Conservation (phyloP, 2,329 filamentous ascomycete species). For the Epichloe scottii region DNA sequence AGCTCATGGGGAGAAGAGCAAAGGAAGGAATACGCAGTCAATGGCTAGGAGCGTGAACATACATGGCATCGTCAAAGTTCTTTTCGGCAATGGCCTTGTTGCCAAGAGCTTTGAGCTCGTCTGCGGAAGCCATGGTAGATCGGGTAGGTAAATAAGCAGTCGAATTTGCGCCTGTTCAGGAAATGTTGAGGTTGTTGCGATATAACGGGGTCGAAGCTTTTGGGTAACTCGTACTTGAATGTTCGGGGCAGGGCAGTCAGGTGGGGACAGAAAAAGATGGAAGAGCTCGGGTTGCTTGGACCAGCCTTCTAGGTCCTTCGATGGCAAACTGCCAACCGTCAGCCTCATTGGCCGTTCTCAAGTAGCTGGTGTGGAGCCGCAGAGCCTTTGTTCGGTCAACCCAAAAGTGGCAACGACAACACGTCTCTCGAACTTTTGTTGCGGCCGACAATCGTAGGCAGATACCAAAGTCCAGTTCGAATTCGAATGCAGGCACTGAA, state of each 20-base stretch:
- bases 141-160: slow-evolving; percentile 4
- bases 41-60: slow-evolving; percentile 29
- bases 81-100: slow-evolving; percentile 98
- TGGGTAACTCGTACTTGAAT: neutral
- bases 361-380: slow-evolving; percentile 10
- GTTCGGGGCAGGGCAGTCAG: neutral
- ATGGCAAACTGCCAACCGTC: slow-evolving; percentile 18
- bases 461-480: too few relatives aligned
- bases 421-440: too few relatives aligned
- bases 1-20: neutral
- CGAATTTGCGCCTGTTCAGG: neutral
- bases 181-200: neutral
- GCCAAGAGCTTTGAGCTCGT: slow-evolving; percentile 89
- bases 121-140: slow-evolving; percentile 42
- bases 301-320: slow-evolving; percentile 31
- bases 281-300: slow-evolving; percentile 10
- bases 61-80: slow-evolving; percentile 94
- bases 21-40: neutral
- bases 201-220: neutral
- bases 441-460: too few relatives aligned
- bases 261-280: slow-evolving; percentile 15
- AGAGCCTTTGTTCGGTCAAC: neutral
- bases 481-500: too few relatives aligned
- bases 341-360: slow-evolving; percentile 17
- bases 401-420: too few relatives aligned